Evolutionary conservation across 148 eudicot species (phyloP), one percentile per base, ranked within the genome.

Genomic region (Vaccinium myrtillus): DNA sequence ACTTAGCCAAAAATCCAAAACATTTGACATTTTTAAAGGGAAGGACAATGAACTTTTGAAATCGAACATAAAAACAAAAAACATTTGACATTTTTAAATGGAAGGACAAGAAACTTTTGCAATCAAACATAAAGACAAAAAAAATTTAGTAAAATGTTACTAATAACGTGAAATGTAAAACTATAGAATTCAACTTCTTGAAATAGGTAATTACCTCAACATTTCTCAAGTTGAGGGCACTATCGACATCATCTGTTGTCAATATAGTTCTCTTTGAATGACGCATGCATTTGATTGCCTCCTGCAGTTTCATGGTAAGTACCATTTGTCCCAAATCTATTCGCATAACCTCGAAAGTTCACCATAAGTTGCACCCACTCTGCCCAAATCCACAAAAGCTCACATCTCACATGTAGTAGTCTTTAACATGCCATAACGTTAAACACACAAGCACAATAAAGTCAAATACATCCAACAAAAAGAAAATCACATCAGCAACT

Each of bases 231-330:
- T 85, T 86, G 76, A 92, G 91, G 49, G 96, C 94, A 87, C 91
- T 84, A 88, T 92, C 94, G 55, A 93, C 92, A 88, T 93, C 96
- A 89, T 92, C 96, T 36, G 94, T 90, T 0, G 93, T 91, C 90
- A 93, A 84, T 48, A 84, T 69, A 78, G 93, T 93, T 86, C 94
- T 88, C 88, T 89, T 93, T 14, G 96, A 93, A 84, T 93, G 96
- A 53, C 87, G 93, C 94, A 92, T 93, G 82, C 96, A 93, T 87
- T 93, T 93, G 77, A 92, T 93, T 71, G 94, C 94, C 86, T 93
- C 96, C 96, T 93, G 89, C 73, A 87, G 81, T 79, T 81, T 63
- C 56, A 77, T 67, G 46, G n/a, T 12, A 86, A 73, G n/a, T 73
- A 36, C 16, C 12, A 69, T 69, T 12, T 27, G 74, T 27, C 39